A percentile compares a stretch with the other conserved stretches of the same genome.
These are phyloP conservation scores for Neoarthrinium moseri DNA, from an alignment of 2,329 filamentous ascomycete species.

Conservation along the genomic window DNA sequence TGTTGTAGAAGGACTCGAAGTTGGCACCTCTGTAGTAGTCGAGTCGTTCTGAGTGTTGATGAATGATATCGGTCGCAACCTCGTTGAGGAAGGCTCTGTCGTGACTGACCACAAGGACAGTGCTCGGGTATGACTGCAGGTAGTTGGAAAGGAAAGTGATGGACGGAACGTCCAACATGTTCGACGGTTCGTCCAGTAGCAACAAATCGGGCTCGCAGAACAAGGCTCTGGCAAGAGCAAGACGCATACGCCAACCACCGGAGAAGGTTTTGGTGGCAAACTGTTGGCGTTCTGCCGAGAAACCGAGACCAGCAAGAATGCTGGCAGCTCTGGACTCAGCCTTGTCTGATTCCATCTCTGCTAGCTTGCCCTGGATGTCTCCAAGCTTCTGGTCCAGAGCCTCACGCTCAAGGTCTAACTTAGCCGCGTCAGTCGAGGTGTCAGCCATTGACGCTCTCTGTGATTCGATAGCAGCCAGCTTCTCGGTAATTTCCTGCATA, in stretches of 20 bases:
- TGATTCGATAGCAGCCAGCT: slow-evolving; percentile 73
- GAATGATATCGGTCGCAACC: slow-evolving; percentile 97
- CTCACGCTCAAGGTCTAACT: slow-evolving; percentile 83
- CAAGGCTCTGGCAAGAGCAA: slow-evolving; percentile 88
- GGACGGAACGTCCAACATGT: slow-evolving; percentile 99
- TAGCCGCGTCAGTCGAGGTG: slow-evolving; percentile 84
- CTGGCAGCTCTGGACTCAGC: slow-evolving; percentile 93
- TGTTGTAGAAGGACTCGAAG: slow-evolving; percentile 96
- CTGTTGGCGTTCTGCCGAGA: slow-evolving; percentile 90
- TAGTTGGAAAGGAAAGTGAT: slow-evolving; percentile 98
- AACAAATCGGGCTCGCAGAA: slow-evolving; percentile 97
- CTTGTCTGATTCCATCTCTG: slow-evolving; percentile 99
- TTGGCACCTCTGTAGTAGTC: slow-evolving; percentile 99
- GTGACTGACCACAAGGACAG: slow-evolving; percentile 94
- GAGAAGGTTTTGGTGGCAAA: slow-evolving; percentile 97
- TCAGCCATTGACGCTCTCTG: slow-evolving; percentile 82
- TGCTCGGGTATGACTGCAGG: slow-evolving; percentile 90
- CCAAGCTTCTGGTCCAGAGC: slow-evolving; percentile 86
- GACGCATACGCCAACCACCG: slow-evolving; percentile 98
- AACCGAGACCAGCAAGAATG: slow-evolving; percentile 94
- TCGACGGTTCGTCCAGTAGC: slow-evolving; percentile 97
- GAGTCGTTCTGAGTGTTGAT: slow-evolving; percentile 93
- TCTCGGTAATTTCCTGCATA: slow-evolving; percentile 68
- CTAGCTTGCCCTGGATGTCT: slow-evolving; percentile 86
- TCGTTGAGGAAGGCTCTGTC: slow-evolving; percentile 99